Evolutionary conservation across 108 stramenopile species (phyloP).

Genomic region (Ochromonas danica): DNA sequence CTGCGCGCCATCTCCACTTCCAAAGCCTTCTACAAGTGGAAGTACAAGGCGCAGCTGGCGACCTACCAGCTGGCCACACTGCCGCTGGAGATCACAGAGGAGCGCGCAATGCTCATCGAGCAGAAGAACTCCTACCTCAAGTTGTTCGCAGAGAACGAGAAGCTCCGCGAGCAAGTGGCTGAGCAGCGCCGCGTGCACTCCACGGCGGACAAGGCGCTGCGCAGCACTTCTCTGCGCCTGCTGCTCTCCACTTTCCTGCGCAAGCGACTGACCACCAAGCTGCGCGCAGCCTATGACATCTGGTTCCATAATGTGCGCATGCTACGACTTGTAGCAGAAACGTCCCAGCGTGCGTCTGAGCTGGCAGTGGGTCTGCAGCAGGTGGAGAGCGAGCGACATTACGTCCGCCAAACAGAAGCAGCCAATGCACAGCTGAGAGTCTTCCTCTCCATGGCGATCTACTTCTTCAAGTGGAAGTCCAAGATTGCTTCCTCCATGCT

Average conservation of each 20-base stretch:
- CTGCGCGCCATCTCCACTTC: background rate
- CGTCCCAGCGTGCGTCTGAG: background rate
- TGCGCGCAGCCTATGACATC: background rate
- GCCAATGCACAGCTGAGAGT: background rate
- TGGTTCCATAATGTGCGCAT: background rate
- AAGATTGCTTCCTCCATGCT: background rate
- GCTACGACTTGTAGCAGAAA: background rate
- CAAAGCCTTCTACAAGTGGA: background rate
- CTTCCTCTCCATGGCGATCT: background rate
- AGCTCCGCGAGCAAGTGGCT: background rate
- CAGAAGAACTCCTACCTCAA: background rate
- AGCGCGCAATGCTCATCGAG: background rate
- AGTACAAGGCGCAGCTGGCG: background rate
- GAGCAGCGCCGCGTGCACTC: background rate
- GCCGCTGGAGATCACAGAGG: background rate
- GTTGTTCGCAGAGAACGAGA: slow-evolving; percentile 8
- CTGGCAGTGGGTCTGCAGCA: slow-evolving; percentile 4
- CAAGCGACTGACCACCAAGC: background rate
- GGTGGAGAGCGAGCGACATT: background rate
- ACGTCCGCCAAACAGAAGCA: background rate
- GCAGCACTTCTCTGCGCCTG: background rate
- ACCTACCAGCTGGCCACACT: background rate
- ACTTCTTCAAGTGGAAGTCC: slow-evolving; percentile 23
- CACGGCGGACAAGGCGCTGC: background rate
- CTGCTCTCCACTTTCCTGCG: background rate